Evolutionary conservation across 2,329 filamentous ascomycete species (phyloP).

Genomic region (Pseudogymnoascus pannorum): DNA sequence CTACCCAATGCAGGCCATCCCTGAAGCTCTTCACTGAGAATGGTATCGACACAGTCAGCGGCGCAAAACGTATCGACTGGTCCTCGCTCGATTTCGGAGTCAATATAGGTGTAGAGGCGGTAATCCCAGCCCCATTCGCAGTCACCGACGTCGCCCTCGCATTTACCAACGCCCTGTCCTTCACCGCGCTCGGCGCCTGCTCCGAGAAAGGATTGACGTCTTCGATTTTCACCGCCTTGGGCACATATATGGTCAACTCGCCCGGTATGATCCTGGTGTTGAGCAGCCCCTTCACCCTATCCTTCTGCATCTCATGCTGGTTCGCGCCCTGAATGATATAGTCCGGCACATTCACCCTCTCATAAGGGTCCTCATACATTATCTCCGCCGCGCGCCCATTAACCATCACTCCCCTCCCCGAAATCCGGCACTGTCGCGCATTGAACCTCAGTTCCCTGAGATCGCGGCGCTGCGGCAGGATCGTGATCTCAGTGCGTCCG

Average conservation of each 20-base stretch:
- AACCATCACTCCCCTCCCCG: constrained; percentile 46
- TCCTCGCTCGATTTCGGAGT: constrained; percentile 30
- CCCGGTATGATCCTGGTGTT: constrained; percentile 38
- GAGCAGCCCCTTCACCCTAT: constrained; percentile 45
- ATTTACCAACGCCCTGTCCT: constrained; percentile 34
- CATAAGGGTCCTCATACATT: constrained; percentile 54
- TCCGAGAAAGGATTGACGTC: constrained; percentile 48
- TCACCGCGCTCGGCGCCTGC: constrained; percentile 38
- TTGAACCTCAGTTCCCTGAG: constrained; percentile 53
- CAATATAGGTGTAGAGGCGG: constrained; percentile 21
- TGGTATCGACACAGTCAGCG: constrained; percentile 62
- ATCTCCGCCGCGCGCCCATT: constrained; percentile 29
- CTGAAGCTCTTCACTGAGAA: constrained; percentile 69
- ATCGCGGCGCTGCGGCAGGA: constrained; percentile 49
- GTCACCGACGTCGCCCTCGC: constrained; percentile 16
- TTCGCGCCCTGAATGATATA: constrained; percentile 58
- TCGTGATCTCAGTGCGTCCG: constrained; percentile 74
- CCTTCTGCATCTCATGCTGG: constrained; percentile 68
- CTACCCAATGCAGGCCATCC: constrained; percentile 88
- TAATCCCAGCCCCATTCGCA: constrained; percentile 15
- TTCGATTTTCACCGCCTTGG: constrained; percentile 53
- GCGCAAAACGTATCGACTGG: constrained; percentile 42
- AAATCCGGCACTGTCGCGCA: constrained; percentile 55
- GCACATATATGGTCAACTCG: constrained; percentile 52
- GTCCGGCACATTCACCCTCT: constrained; percentile 52